Evolutionary conservation across 2,329 filamentous ascomycete genomes (phyloP).

Genomic region (Epicoccum nigrum): DNA sequence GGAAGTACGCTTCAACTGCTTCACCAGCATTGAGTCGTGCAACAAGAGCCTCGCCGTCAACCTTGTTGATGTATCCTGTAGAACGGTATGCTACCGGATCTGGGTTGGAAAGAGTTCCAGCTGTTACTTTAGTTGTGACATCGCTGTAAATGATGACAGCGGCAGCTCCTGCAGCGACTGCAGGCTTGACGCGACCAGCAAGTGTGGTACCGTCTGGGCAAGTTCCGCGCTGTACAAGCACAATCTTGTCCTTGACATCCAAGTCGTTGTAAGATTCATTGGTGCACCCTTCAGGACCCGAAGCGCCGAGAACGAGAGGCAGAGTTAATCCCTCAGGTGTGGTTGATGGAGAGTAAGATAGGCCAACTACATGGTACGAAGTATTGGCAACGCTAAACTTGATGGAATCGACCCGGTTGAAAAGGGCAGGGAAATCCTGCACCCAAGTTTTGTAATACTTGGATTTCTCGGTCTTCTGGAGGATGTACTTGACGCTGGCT

Average conservation of each 20-base stretch:
- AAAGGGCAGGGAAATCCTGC: constrained; percentile 57
- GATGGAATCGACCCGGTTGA: constrained; percentile 51
- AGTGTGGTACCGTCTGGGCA: constrained; percentile 53
- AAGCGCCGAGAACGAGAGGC: constrained; percentile 49
- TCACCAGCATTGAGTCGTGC: constrained; percentile 51
- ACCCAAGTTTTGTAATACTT: constrained; percentile 51
- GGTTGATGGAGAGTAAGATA: constrained; percentile 58
- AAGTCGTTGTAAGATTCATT: constrained; percentile 46
- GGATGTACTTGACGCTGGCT: constrained; percentile 64
- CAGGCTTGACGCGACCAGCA: constrained; percentile 49
- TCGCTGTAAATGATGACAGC: constrained; percentile 54
- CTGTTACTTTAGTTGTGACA: constrained; percentile 46
- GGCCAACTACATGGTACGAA: constrained; percentile 49
- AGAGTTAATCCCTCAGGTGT: constrained; percentile 52
- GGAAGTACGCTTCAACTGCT: constrained; percentile 49
- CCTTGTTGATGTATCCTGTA: constrained; percentile 52
- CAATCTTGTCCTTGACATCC: constrained; percentile 51
- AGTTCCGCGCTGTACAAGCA: constrained; percentile 50
- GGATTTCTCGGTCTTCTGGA: constrained; percentile 56
- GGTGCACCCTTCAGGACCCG: constrained; percentile 50
- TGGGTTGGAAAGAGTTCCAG: constrained; percentile 48
- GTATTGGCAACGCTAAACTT: constrained; percentile 47
- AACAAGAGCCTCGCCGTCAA: constrained; percentile 52
- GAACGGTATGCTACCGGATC: constrained; percentile 47
- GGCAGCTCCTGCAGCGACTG: constrained; percentile 49